A percentile compares a stretch with the other conserved stretches of the same genome.
Evolutionary conservation across 2,329 filamentous ascomycete species (phyloP).

Genomic region (Aspergillus puulaauensis): DNA sequence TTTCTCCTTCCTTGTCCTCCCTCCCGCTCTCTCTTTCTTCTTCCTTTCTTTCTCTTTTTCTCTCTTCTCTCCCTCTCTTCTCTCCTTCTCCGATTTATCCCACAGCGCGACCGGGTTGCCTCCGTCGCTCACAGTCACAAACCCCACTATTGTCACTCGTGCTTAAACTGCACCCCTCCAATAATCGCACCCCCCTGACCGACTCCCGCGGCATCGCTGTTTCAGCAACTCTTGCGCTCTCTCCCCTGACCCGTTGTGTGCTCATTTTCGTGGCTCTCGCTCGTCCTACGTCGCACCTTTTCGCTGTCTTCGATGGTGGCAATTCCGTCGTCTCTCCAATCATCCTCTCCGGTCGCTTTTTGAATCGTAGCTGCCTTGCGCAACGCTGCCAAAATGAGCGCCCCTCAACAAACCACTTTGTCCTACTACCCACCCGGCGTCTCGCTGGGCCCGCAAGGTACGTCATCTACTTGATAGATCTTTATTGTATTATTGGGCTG

Average conservation of each 20-base stretch:
- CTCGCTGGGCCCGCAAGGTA: constrained; percentile 33
- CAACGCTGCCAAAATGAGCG: constrained; percentile 29
- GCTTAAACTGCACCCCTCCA: constrained; percentile 15
- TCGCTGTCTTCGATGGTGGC: constrained; percentile 17
- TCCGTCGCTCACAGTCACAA: neutral
- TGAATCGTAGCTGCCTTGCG: constrained; percentile 19
- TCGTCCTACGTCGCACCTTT: neutral
- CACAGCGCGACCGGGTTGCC: neutral
- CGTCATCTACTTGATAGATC: constrained; percentile 24
- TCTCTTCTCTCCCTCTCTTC: constrained; percentile 5
- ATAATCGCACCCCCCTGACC: constrained; percentile 15
- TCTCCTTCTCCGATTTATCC: neutral
- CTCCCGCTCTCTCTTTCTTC: neutral
- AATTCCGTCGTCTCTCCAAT: constrained; percentile 11
- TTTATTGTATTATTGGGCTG: constrained; percentile 8
- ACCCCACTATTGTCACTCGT: constrained; percentile 9
- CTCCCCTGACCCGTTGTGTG: constrained; percentile 7
- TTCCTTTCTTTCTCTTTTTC: constrained; percentile 4
- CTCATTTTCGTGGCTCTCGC: constrained; percentile 1
- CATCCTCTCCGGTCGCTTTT: constrained; percentile 7
- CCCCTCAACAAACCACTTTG: constrained; percentile 28
- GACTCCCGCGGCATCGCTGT: constrained; percentile 22
- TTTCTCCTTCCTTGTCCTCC: neutral
- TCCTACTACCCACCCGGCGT: constrained; percentile 32
- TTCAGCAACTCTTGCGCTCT: constrained; percentile 19